Conservation (phyloP, 2,329 filamentous ascomycete genomes). For the Tolypocladium sp. region DNA sequence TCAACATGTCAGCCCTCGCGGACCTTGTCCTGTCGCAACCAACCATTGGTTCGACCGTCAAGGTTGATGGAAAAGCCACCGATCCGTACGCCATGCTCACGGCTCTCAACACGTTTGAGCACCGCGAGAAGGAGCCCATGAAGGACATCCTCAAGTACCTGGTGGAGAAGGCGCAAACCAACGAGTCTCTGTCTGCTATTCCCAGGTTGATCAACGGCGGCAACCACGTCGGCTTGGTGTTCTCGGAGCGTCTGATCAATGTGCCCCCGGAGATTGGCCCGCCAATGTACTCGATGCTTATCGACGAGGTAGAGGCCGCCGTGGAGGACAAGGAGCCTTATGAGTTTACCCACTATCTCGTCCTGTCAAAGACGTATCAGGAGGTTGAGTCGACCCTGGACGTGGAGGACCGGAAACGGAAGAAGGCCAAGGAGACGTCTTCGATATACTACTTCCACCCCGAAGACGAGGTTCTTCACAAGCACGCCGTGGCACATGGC, state of each 20-base stretch:
- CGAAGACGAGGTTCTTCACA: conserved; percentile 84
- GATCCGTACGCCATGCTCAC: conserved; percentile 92
- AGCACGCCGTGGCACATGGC: conserved; percentile 60
- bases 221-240: conserved; percentile 68
- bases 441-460: conserved; percentile 87
- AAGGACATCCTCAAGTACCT: conserved; percentile 66
- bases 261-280: conserved; percentile 90
- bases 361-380: conserved; percentile 85
- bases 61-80: conserved; percentile 88
- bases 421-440: conserved; percentile 52
- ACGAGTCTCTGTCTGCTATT: conserved; percentile 46
- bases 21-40: conserved; percentile 83
- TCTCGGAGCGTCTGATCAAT: conserved; percentile 94
- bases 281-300: conserved; percentile 89
- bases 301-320: conserved; percentile 83
- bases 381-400: conserved; percentile 80
- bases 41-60: conserved; percentile 86
- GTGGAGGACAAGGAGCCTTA: conserved; percentile 88
- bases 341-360: conserved; percentile 83
- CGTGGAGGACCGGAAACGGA: conserved; percentile 48
- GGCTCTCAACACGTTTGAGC: conserved; percentile 71
- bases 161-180: conserved; percentile 41
- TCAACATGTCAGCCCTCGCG: conserved; percentile 79
- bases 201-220: conserved; percentile 42
- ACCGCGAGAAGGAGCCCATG: conserved; percentile 66